Base-by-base conservation (phyloP, 2,329 filamentous ascomycete genomes). In the Elsinoe batatas region DNA sequence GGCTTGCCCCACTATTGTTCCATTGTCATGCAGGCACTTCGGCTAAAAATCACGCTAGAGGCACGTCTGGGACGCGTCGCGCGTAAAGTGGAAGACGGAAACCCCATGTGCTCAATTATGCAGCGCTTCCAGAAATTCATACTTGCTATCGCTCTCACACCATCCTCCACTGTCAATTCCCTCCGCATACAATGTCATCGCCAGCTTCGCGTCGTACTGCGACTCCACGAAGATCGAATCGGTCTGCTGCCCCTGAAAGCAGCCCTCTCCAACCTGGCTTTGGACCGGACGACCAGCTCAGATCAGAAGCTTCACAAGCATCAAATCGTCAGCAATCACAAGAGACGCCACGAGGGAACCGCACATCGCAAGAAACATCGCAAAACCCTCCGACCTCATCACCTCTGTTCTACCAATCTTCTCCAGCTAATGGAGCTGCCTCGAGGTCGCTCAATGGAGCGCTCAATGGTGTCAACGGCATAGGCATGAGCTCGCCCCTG, bases 351-450 rank as follows among this genome's bases (percentile, higher is more conserved):
- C 72, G 42, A 65, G 74, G 30, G 65, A 74, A 61, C 63, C 69
- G 53, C 66, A 68, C 54, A 66, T 75, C 35, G 74, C 84, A 59
- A 80, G 55, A 62, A 20, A 60, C 60, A 3, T 64, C 64, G n/a
- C 64, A 66, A 43, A 62, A 61, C 8, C 66, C 67, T 30, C 64
- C 66, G 2, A 66, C 81, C 4, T 93, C 89, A 3, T 95, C 90
- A 57, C 91, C 91, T 38, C 77, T 95, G 61, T 87, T 88, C 70
- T 94, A 84, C 70, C 81, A 76, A 59, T 84, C 81, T 0, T 84
- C 81, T 15, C 80, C 82, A 3, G 53, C 36, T 5, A 55, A 55
- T 22, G 42, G 40, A 11, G 43, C 53, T 38, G 20, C 18, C 10
- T n/a, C 13, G 15, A 22, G 40, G 6, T 33, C 51, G 20, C 53